Conservation (phyloP, 78 protist genomes). For the Mastigamoeba balamuthi region DNA sequence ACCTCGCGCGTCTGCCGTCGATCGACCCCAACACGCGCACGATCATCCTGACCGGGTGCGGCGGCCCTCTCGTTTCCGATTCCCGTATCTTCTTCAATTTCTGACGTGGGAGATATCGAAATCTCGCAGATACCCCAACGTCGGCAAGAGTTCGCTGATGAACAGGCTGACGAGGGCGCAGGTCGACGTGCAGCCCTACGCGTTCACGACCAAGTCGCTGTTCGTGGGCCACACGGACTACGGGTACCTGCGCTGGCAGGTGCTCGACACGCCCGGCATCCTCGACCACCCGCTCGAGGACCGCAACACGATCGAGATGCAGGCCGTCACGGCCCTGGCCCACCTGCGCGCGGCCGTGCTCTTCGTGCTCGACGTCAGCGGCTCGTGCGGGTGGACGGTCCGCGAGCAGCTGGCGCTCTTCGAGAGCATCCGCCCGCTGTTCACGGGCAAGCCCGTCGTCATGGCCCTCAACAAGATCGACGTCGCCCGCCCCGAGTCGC, state of each 20-base stretch:
- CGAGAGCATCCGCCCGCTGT: conserved; percentile 86
- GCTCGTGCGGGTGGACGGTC: conserved; percentile 90
- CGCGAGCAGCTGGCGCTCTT: conserved; percentile 86
- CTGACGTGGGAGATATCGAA: not conserved
- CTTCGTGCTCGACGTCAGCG: conserved; percentile 91
- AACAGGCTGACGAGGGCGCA: conserved; percentile 95
- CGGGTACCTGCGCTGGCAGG: conserved; percentile 93
- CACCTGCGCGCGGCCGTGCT: conserved; percentile 88
- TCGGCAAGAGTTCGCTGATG: conserved; percentile 96
- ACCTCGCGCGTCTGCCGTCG: conserved; percentile 94
- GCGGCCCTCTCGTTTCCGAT: not conserved
- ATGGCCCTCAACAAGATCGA: conserved; percentile 90
- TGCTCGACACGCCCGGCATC: conserved; percentile 99
- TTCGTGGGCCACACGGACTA: conserved; percentile 97
- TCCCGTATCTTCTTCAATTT: not conserved
- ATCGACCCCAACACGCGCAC: conserved; percentile 98
- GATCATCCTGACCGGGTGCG: conserved; percentile 73
- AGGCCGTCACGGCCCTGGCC: conserved; percentile 98
- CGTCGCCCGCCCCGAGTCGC: conserved; percentile 43
- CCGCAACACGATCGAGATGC: conserved; percentile 99
- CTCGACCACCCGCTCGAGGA: conserved; percentile 97
- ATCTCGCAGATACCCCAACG: conserved; percentile 85
- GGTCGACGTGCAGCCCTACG: conserved; percentile 99
- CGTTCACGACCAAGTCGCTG: conserved; percentile 99
- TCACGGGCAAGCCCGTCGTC: conserved; percentile 93